Evolutionary conservation across 805 yeast genomes (phyloP).

Genomic region (Cephaloascus albidus): DNA sequence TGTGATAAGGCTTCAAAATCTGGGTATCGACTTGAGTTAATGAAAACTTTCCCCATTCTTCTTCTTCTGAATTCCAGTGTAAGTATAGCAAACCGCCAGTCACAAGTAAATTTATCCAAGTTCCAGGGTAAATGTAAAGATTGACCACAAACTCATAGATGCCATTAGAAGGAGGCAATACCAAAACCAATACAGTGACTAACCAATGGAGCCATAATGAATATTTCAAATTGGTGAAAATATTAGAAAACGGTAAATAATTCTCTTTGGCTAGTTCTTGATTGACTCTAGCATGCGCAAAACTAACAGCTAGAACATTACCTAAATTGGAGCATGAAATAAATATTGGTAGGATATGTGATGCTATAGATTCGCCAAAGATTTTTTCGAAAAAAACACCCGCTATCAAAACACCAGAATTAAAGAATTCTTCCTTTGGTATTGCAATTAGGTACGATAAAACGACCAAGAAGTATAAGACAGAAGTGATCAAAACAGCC

Average conservation of each 20-base stretch:
- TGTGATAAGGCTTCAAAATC: too few relatives aligned
- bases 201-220: conserved; percentile 47
- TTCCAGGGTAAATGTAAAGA: conserved; percentile 54
- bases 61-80: conserved; percentile 26
- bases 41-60: conserved; percentile 28
- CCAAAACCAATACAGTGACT: conserved; percentile 41
- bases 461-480: conserved; percentile 46
- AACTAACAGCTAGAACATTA: conserved; percentile 55
- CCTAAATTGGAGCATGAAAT: conserved; percentile 59
- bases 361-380: conserved; percentile 46
- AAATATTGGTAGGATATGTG: conserved; percentile 40
- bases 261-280: conserved; percentile 46
- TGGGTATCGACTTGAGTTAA: conserved; percentile 3
- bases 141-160: conserved; percentile 58
- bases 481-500: conserved; percentile 43
- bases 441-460: conserved; percentile 50
- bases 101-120: conserved; percentile 45
- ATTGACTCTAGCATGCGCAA: conserved; percentile 50
- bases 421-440: conserved; percentile 32
- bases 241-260: conserved; percentile 38
- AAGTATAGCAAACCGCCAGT: conserved; percentile 45
- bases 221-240: conserved; percentile 32
- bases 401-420: conserved; percentile 56
- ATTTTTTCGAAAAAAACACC: conserved; percentile 50
- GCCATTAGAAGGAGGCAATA: conserved; percentile 54